Evolutionary conservation across 1,284 basidiomycete genomes (phyloP), one percentile per base, ranked within the genome.

Genomic region (Coriolopsis trogii): DNA sequence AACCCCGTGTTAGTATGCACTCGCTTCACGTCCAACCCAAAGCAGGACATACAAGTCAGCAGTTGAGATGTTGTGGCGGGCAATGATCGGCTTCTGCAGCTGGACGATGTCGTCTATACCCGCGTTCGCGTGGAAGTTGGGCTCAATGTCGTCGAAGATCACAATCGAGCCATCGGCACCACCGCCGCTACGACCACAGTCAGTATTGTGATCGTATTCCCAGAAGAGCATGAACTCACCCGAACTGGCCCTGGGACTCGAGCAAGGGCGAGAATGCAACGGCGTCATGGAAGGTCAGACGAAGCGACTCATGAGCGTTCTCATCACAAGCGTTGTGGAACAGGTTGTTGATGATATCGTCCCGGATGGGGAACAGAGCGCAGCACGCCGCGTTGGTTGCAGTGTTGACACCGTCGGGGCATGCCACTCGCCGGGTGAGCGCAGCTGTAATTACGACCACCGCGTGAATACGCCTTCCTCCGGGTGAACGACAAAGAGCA

Each of bases 361-460:
- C 42, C 3, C 42, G 30, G 42, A 44, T 44, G 8, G 42, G 42
- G 42, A 44, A 44, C 15, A 44, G 42, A 6, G 42, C 42, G 21
- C 42, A 44, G 42, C 42, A 44, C 15, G 41, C 41, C 4, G 41
- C 41, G 18, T 42, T 42, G 31, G 42, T 44, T 23, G 42, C 31
- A 3, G 42, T 44, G 42, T 44, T 34, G 18, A 21, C 31, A 13
- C 42, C 42, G 13, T 44, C 41, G 31, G 42, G 31, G 42, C 42
- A 44, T 2, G 42, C 42, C 23, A 44, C 42, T 15, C 42, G 42
- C 13, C 31, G 30, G 20, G 31, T 44, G 20, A 45, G 63, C 59
- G 25, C 55, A 61, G 45, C 66, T 62, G 52, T 15, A 15, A n/a
- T 15, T 20, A 4, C n/a, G n/a, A n/a, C n/a, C n/a, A n/a, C n/a